Base-by-base conservation (phyloP, 495 filamentous ascomycete genomes). In the Aspergillus funiculosus region DNA sequence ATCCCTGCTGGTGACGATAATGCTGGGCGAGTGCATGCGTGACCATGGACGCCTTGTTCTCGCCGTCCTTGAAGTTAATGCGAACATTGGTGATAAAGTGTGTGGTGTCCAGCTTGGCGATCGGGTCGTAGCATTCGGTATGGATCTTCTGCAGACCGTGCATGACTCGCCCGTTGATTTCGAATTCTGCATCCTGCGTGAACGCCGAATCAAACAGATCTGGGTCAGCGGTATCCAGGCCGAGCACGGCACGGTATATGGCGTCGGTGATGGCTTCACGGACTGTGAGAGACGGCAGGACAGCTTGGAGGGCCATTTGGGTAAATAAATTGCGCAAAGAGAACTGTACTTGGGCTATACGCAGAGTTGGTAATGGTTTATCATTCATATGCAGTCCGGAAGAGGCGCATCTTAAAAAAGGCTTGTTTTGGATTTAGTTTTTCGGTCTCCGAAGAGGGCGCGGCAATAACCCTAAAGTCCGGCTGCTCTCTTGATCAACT, bases 251-350 rank as follows among this genome's bases (percentile, higher is more conserved):
- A 2, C 64, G 64, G 53, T 63, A 51, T 11, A 65, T 22, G 7
- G 60, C 49, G 27, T 67, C 64, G 27, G 50, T 25, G n/a, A 67
- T 60, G 5, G 64, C 64, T 37, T 65, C 62, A 21, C 49, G 49
- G 29, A 11, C 2, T 20, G 37, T 18, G 14, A 43, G 43, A 5
- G 49, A 21, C 1, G 49, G 37, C n/a, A 43, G 32, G 8, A 7
- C 14, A 32, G 24, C 21, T 25, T 20, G 28, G 41, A 31, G 22
- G 41, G 41, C n/a, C n/a, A n/a, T n/a, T n/a, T n/a, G n/a, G n/a
- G n/a, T n/a, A n/a, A n/a, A n/a, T n/a, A n/a, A n/a, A n/a, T n/a
- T n/a, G n/a, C n/a, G n/a, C n/a, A n/a, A n/a, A n/a, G n/a, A n/a
- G n/a, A n/a, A n/a, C n/a, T n/a, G n/a, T n/a, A n/a, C n/a, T n/a